Base-by-base conservation (phyloP, 2,329 filamentous ascomycete genomes). In the Didymosphaeria variabile region DNA sequence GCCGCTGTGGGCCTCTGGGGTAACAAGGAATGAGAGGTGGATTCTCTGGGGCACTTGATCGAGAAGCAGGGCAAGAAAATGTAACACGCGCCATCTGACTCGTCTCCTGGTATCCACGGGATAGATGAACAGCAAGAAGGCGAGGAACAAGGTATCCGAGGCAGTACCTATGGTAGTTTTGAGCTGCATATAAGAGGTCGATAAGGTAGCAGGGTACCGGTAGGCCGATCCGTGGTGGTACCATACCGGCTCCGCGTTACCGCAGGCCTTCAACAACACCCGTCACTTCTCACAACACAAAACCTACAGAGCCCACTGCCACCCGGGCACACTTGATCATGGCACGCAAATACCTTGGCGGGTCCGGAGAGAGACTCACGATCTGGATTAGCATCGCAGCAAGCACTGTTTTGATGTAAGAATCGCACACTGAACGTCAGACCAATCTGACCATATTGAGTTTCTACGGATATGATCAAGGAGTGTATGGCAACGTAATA, bases 331-430 rank as follows among this genome's bases (percentile, higher is more conserved):
- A 12, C 8, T 12, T 13, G 23, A 31, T 15, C 46, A 80, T 86
- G 80, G 78, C 78, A 32, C 79, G 79, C 47, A 81, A 79, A 66
- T 85, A 84, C 61, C 79, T 85, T 52, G 83, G 83, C 62, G 83
- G 83, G 36, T 83, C 82, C 45, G 83, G 83, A 34, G 79, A 83
- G 61, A 71, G 76, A 31, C 75, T 85, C n/a, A 85, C 83, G 0
- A 76, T 85, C 17, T 85, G 83, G 83, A 85, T 85, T 45, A 83
- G 81, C 5, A 73, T 85, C 19, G 82, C 83, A 13, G 82, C 83
- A 0, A 82, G 79, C 1, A 85, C 82, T 0, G 82, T 85, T 5
- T 72, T 85, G 23, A 76, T 84, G 57, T 51, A 53, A 38, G 53
- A 23, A 5, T 12, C 42, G 31, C 3, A 38, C 21, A 29, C n/a